A percentile compares a stretch with the other conserved stretches of the same genome.
Evolutionary conservation across 208 protist genomes (phyloP).

Genomic region (Trypanosoma congolense): DNA sequence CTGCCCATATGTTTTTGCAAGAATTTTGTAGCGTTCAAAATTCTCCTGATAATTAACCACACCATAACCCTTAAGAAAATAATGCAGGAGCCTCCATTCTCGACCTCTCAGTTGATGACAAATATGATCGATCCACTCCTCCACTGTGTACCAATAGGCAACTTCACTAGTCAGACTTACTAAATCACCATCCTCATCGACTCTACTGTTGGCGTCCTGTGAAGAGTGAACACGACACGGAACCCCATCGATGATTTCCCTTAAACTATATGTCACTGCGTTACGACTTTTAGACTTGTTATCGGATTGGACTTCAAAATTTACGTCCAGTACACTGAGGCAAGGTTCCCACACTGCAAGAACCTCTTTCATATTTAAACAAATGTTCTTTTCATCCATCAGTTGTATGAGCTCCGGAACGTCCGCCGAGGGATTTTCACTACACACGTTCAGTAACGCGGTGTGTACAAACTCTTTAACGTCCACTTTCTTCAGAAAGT

Average conservation of each 20-base stretch:
- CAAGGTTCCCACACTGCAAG: constrained; percentile 63
- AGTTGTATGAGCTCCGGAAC: constrained; percentile 64
- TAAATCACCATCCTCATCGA: constrained; percentile 1
- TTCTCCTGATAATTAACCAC: constrained; percentile 70
- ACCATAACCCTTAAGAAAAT: constrained; percentile 60
- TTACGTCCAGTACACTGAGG: constrained; percentile 34
- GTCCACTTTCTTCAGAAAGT: constrained; percentile 56
- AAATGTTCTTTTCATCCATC: constrained; percentile 40
- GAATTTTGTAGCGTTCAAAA: constrained; percentile 50
- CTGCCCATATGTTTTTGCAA: constrained; percentile 64
- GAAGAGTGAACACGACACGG: background rate
- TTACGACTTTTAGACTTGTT: background rate
- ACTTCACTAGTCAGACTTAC: constrained; percentile 45
- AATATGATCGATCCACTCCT: constrained; percentile 68
- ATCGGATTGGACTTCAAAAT: constrained; percentile 6
- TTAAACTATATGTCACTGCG: background rate
- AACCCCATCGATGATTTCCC: background rate
- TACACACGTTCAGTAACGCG: constrained; percentile 71
- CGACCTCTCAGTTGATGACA: constrained; percentile 62
- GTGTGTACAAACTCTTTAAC: constrained; percentile 64
- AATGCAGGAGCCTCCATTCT: constrained; percentile 79
- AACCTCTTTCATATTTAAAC: constrained; percentile 55
- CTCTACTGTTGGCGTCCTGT: background rate
- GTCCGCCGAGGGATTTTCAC: constrained; percentile 47
- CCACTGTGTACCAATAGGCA: constrained; percentile 64